Evolutionary conservation across 495 filamentous ascomycete genomes (phyloP).

Genomic region (Bombardia bombarda): DNA sequence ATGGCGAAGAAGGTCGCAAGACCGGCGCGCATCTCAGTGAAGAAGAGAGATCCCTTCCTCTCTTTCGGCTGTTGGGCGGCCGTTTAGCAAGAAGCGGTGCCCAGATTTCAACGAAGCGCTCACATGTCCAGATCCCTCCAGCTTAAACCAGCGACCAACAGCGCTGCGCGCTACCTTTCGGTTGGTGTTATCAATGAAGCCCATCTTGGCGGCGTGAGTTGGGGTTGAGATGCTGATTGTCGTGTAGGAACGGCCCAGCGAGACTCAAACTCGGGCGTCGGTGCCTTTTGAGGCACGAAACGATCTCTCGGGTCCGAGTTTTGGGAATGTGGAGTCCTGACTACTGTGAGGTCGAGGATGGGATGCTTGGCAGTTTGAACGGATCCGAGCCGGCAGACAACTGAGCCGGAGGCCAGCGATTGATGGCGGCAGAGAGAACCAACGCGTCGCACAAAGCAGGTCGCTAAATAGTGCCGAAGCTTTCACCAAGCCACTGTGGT

Average conservation of each 20-base stretch:
- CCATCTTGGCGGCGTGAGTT: slow-evolving; percentile 20
- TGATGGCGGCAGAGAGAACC: neutral
- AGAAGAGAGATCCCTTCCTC: slow-evolving; percentile 67
- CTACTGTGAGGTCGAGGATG: neutral
- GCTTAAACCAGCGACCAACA: slow-evolving; percentile 64
- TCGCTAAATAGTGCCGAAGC: neutral
- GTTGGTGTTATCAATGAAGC: slow-evolving; percentile 47
- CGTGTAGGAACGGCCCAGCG: neutral
- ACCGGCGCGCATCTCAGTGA: slow-evolving; percentile 71
- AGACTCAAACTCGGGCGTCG: neutral
- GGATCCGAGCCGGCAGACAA: neutral
- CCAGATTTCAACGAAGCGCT: slow-evolving; percentile 15
- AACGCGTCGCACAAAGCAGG: neutral
- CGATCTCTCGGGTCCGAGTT: neutral
- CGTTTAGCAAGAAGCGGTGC: slow-evolving; percentile 9
- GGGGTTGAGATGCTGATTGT: neutral
- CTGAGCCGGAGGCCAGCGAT: neutral
- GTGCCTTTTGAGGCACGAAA: too few relatives aligned
- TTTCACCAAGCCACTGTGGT: neutral
- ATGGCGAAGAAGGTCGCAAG: slow-evolving; percentile 81
- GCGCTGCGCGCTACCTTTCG: slow-evolving; percentile 45
- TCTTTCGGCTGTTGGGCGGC: slow-evolving; percentile 56
- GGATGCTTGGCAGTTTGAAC: neutral
- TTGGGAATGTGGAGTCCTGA: neutral
- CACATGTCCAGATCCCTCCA: slow-evolving; percentile 70